These are phyloP conservation scores for Porcisia deanei DNA, from an alignment of 208 protist species.

Conservation along the genomic window DNA sequence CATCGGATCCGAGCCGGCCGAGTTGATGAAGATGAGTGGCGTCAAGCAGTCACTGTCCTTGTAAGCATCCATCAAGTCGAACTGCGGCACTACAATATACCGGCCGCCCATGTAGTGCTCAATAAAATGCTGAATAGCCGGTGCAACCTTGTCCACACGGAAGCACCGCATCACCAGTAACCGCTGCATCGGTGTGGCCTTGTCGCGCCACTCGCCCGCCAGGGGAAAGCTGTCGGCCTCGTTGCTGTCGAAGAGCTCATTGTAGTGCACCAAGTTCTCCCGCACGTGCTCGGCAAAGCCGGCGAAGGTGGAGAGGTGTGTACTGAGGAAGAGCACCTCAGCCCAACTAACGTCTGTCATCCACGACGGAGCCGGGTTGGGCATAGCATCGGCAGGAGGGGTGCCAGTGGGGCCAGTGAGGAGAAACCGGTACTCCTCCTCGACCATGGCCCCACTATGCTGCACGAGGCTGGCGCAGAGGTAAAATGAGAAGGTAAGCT, in stretches of 20 bases:
- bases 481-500: constrained; percentile 98
- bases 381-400: constrained; percentile 31
- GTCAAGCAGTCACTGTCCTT: constrained; percentile 93
- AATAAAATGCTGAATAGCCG: constrained; percentile 94
- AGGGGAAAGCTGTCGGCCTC: constrained; percentile 80
- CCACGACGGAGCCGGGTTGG: constrained; percentile 94
- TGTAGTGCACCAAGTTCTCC: constrained; percentile 80
- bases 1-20: constrained; percentile 96
- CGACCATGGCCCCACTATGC: constrained; percentile 77
- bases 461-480: constrained; percentile 91
- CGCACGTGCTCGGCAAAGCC: constrained; percentile 92
- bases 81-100: constrained; percentile 96
- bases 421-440: constrained; percentile 91
- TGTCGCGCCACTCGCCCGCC: constrained; percentile 75
- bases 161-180: constrained; percentile 95
- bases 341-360: constrained; percentile 94
- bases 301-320: constrained; percentile 65
- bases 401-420: constrained; percentile 85
- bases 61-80: constrained; percentile 94
- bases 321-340: constrained; percentile 88
- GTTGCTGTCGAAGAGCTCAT: constrained; percentile 92
- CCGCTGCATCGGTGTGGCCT: constrained; percentile 91
- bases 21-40: constrained; percentile 98
- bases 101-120: constrained; percentile 89
- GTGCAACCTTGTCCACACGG: constrained; percentile 96